Percentiles rank a stretch among this genome's conserved stretches.
Conservation (phyloP, 371 early-diverging fungal genomes). For the Funneliformis caledonium region DNA sequence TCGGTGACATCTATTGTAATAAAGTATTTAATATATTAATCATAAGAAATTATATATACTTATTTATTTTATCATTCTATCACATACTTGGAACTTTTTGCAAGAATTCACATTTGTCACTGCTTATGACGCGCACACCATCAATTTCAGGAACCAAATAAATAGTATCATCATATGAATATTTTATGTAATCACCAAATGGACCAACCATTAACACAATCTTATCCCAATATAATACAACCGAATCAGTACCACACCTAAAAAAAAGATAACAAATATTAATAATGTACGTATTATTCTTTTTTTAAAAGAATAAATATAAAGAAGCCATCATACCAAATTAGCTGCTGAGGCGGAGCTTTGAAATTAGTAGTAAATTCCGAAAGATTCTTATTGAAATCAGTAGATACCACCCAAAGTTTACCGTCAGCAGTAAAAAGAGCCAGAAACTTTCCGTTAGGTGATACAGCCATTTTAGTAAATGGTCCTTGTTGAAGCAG, state of each 20-base stretch:
- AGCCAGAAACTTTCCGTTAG: conserved; percentile 91
- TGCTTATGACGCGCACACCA: conserved; percentile 89
- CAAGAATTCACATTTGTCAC: conserved; percentile 81
- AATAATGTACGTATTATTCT: not conserved
- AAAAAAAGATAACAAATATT: not conserved
- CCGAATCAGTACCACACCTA: conserved; percentile 96
- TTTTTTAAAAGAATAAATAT: too few relatives aligned
- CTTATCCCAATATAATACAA: conserved; percentile 83
- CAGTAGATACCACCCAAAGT: conserved; percentile 93
- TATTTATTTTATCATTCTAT: not conserved
- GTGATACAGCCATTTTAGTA: conserved; percentile 84
- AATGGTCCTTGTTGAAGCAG: conserved; percentile 90
- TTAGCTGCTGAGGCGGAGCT: conserved; percentile 76
- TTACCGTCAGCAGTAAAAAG: conserved; percentile 81
- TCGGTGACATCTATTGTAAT: conserved; percentile 67
- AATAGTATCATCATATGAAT: conserved; percentile 77
- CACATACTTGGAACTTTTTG: conserved; percentile 83
- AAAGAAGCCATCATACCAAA: conserved; percentile 63
- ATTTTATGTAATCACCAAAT: conserved; percentile 89
- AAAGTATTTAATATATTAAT: not conserved
- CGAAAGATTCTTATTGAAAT: conserved; percentile 91
- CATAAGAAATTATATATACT: not conserved
- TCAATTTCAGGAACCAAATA: conserved; percentile 89
- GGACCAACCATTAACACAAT: conserved; percentile 91
- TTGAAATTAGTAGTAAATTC: conserved; percentile 77